Evolutionary conservation across 1,284 basidiomycete species (phyloP).

Genomic region (Naganishia cerealis): DNA sequence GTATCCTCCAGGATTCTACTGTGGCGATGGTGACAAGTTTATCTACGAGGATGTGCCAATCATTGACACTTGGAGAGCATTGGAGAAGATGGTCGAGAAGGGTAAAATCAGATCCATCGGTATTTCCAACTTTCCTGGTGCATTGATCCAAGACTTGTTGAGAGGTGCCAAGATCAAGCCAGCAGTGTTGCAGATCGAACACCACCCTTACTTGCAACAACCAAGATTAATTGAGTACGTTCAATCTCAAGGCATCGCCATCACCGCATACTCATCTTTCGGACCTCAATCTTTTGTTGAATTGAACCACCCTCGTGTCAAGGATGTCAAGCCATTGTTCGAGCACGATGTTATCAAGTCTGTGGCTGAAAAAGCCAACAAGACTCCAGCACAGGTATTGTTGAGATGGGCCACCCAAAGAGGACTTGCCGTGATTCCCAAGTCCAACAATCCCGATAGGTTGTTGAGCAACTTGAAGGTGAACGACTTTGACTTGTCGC

Average conservation of each 20-base stretch:
- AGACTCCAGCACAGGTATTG: constrained; percentile 25
- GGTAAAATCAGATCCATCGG: constrained; percentile 61
- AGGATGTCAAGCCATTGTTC: constrained; percentile 34
- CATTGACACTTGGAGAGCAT: constrained; percentile 62
- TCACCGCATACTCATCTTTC: constrained; percentile 37
- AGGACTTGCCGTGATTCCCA: constrained; percentile 35
- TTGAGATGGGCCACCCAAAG: constrained; percentile 33
- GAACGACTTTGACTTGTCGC: constrained; percentile 34
- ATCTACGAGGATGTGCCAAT: constrained; percentile 56
- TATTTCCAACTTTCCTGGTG: constrained; percentile 69
- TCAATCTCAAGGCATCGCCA: constrained; percentile 36
- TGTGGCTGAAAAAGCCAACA: constrained; percentile 31
- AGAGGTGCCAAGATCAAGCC: constrained; percentile 65
- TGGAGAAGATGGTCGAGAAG: constrained; percentile 61
- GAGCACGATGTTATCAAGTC: constrained; percentile 31
- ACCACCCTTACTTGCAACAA: constrained; percentile 25
- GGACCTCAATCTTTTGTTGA: too few relatives aligned
- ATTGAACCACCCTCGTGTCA: too few relatives aligned
- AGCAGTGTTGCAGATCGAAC: constrained; percentile 73
- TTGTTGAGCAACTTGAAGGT: constrained; percentile 34
- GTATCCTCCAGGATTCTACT: too few relatives aligned
- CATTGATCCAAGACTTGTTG: constrained; percentile 64
- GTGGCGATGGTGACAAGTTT: too few relatives aligned
- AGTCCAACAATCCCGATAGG: constrained; percentile 30
- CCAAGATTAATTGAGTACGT: constrained; percentile 35